Conservation (phyloP, 345 rosid species). For the Cochlearia excelsa region DNA sequence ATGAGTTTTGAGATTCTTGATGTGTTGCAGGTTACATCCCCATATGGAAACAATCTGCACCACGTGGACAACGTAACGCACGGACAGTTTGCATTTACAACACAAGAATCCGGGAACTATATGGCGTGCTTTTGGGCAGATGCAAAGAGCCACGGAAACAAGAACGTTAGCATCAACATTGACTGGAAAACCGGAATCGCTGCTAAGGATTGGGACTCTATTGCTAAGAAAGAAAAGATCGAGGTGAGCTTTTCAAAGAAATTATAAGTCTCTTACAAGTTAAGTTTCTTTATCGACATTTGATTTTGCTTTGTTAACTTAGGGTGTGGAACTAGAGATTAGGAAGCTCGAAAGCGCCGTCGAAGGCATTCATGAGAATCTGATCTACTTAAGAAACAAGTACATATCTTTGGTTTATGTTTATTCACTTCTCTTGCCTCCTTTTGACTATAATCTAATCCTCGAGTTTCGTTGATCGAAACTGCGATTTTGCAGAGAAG, state of each 20-base stretch:
- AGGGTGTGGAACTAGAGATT: conserved; percentile 97
- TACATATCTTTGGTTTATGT: conserved; percentile 21
- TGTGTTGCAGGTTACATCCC: conserved; percentile 67
- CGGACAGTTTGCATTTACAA: conserved; percentile 88
- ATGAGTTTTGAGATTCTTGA: background rate
- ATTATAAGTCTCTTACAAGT: conserved; percentile 4
- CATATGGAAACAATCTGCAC: conserved; percentile 74
- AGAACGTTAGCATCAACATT: conserved; percentile 41
- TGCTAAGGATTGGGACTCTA: conserved; percentile 93
- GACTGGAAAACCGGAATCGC: conserved; percentile 92
- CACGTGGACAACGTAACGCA: conserved; percentile 56
- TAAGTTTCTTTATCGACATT: too few species aligned
- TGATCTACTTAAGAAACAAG: conserved; percentile 65
- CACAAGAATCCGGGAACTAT: conserved; percentile 75
- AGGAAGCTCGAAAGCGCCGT: conserved; percentile 85
- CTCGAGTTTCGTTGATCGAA: conserved; percentile 4
- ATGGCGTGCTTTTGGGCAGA: conserved; percentile 81
- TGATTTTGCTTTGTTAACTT: background rate
- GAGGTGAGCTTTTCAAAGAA: conserved; percentile 47
- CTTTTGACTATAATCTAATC: background rate
- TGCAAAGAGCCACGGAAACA: conserved; percentile 29
- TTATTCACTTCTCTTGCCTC: background rate
- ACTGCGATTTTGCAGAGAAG: conserved; percentile 55
- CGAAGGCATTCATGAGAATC: conserved; percentile 77
- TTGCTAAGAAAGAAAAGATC: conserved; percentile 85